Evolutionary conservation across 2,329 filamentous ascomycete species (phyloP).

Genomic region (Thielaviopsis populi): DNA sequence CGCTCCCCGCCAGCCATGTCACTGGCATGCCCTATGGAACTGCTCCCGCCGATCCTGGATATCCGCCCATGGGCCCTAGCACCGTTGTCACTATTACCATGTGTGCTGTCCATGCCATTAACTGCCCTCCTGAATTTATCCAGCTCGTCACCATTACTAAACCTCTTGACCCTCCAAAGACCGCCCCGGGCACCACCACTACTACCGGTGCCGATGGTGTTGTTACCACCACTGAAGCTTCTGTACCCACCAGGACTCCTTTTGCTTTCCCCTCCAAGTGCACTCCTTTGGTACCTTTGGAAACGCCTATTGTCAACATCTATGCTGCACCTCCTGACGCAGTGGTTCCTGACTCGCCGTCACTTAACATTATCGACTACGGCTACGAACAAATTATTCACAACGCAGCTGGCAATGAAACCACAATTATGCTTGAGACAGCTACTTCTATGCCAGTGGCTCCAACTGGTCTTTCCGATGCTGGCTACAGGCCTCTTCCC

Average conservation of each 20-base stretch:
- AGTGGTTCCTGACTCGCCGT: conserved; percentile 3
- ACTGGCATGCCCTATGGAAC: conserved; percentile 10
- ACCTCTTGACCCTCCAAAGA: not conserved
- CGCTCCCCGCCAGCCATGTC: conserved; percentile 12
- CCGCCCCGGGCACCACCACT: not conserved
- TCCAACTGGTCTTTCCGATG: not conserved
- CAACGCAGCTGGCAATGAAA: conserved; percentile 1
- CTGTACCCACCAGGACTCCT: not conserved
- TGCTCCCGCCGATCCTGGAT: conserved; percentile 15
- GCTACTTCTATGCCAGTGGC: not conserved
- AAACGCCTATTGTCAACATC: conserved; percentile 13
- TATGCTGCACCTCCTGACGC: conserved; percentile 6
- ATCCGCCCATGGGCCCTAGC: conserved; percentile 20
- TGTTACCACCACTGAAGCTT: conserved; percentile 2
- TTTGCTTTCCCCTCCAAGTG: conserved; percentile 12
- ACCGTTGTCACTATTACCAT: conserved; percentile 24
- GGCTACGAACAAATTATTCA: not conserved
- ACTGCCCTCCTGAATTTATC: conserved; percentile 28
- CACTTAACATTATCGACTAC: conserved; percentile 2
- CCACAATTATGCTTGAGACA: not conserved
- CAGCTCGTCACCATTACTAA: conserved; percentile 23
- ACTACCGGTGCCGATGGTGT: not conserved
- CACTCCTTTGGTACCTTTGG: conserved; percentile 2
- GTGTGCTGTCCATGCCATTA: conserved; percentile 26
- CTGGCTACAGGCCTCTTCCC: not conserved